phyloP scores from a whole-genome alignment of 176 grass and related monocot genomes.

The Eleusine indica region DNA sequence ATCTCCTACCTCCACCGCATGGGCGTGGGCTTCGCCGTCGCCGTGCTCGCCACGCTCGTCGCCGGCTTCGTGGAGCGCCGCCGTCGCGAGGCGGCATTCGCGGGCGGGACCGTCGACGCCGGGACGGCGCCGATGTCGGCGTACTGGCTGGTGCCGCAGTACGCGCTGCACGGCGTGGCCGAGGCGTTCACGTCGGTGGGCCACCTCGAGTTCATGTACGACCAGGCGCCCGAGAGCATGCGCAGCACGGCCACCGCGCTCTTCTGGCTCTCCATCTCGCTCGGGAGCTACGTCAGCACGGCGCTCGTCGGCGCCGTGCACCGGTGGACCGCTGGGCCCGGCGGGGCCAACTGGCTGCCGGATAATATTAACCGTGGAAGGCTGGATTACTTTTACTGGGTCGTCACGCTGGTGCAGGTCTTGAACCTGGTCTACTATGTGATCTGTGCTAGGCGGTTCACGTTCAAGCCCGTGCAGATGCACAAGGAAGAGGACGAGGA shows the following conservation, averaged over 20 bases:
- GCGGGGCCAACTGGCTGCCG: constrained; percentile 70
- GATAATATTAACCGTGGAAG: constrained; percentile 77
- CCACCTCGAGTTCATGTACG: constrained; percentile 89
- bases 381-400: constrained; percentile 83
- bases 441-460: constrained; percentile 66
- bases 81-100: constrained; percentile 33
- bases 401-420: constrained; percentile 59
- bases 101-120: constrained; percentile 44
- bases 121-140: constrained; percentile 54
- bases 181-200: constrained; percentile 82
- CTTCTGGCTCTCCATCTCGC: constrained; percentile 79
- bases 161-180: constrained; percentile 63
- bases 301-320: constrained; percentile 63
- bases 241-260: constrained; percentile 70
- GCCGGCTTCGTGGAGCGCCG: constrained; percentile 64
- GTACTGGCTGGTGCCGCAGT: constrained; percentile 85
- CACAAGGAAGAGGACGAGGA: constrained; percentile 27
- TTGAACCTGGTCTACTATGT: constrained; percentile 74
- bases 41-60: constrained; percentile 48
- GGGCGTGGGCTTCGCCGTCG: constrained; percentile 64
- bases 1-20: constrained; percentile 82
- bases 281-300: constrained; percentile 80
- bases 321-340: constrained; percentile 51
- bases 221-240: constrained; percentile 93
- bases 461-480: constrained; percentile 57